Evolutionary conservation across 2,329 filamentous ascomycete genomes (phyloP), one percentile per base, ranked within the genome.

Genomic region (Pseudogymnoascus sp.): DNA sequence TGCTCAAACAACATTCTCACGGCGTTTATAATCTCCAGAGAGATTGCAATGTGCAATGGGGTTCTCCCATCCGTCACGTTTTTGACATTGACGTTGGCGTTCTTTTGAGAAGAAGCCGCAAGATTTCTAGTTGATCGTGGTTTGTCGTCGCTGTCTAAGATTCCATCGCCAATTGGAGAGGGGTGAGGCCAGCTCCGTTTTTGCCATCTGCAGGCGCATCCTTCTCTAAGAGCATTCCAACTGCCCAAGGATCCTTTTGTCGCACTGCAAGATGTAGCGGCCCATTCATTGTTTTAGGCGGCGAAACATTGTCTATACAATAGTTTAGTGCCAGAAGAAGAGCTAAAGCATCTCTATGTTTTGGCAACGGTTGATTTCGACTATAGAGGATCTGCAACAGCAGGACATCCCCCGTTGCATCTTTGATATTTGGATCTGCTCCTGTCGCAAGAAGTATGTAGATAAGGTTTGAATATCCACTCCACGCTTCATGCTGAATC

Each of bases 181-280:
- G 64, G 4, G 64, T 66, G 11, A 63, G 50, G 17, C 40, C 61
- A n/a, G 61, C 61, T 0, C 63, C 64, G 28, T 66, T 66, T 23
- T 61, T 47, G 13, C 63, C 65, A 21, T 63, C 59, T 8, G 63
- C 35, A 17, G 50, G 31, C 26, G 42, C 62, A 15, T 62, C 53
- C 35, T 66, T 66, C 7, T 63, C 50, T 6, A 66, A 59, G 28
- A 66, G 42, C 65, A 64, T 64, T 9, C 61, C 57, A n/a, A 66
- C 62, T 8, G 65, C 61, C 33, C 57, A 66, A 6, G 61, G 38
- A 47, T 66, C 65, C 13, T 59, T 50, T 19, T 61, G 31, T 26
- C 65, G 65, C 36, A 66, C 38, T 23, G 63, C 65, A 11, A 66
- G 63, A 40, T 66, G 65, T 11, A 66, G 53, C n/a, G 65, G 65